phyloP scores from a whole-genome alignment of 495 filamentous ascomycete genomes.

The Penicillium coffeae region DNA sequence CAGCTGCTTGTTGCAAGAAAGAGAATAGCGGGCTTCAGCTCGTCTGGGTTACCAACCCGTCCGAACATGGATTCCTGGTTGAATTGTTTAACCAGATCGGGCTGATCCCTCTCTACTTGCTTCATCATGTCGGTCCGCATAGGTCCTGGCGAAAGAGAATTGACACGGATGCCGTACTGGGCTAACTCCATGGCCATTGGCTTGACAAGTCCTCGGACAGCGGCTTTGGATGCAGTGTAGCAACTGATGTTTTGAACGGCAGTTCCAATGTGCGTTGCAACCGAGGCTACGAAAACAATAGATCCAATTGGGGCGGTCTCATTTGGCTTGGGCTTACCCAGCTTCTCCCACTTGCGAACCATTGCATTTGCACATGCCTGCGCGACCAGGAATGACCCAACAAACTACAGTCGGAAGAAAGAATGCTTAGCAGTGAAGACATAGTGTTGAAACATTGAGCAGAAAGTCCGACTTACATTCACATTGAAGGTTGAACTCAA shows the following conservation, averaged over 20 bases:
- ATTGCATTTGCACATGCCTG: slow-evolving; percentile 16
- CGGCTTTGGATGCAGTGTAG: slow-evolving; percentile 48
- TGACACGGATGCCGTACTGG: slow-evolving; percentile 40
- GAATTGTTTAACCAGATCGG: slow-evolving; percentile 7
- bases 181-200: slow-evolving; percentile 49
- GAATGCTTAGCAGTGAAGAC: no score
- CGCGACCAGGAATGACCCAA: slow-evolving; percentile 14
- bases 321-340: no score
- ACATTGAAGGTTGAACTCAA: slow-evolving; percentile 9
- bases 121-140: slow-evolving; percentile 23
- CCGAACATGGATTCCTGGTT: slow-evolving; percentile 8
- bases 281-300: slow-evolving; percentile 17
- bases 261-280: slow-evolving; percentile 14
- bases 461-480: no score
- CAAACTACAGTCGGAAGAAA: no score
- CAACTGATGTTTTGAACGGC: slow-evolving; percentile 5
- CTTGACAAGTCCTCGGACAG: slow-evolving; percentile 46
- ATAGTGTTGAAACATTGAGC: no score
- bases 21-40: slow-evolving; percentile 6
- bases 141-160: slow-evolving; percentile 45
- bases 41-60: slow-evolving; percentile 1
- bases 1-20: slow-evolving; percentile 4
- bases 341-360: slow-evolving; percentile 5
- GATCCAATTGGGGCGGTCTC: slow-evolving; percentile 1
- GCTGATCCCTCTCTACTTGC: slow-evolving; percentile 2